Evolutionary conservation across 805 yeast species (phyloP), one percentile per base, ranked within the genome.

Genomic region (Yueomyces sp.): DNA sequence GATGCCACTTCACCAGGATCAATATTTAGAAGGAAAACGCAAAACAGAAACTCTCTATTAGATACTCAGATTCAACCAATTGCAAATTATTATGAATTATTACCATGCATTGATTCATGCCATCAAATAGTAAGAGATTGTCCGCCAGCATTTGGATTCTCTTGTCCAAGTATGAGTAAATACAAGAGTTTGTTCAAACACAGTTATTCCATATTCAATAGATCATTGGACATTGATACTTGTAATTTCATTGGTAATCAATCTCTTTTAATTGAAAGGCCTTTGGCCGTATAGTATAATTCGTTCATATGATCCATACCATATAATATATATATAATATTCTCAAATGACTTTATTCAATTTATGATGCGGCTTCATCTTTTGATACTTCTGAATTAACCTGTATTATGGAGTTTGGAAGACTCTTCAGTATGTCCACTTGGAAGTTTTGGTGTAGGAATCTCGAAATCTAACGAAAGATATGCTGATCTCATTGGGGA

Each of bases 101-200:
- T 85, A 45, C 98, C 98, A 0, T 90, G 98, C 57, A 70, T 81
- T 41, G 79, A 83, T 54, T 73, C 81, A 48, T 92, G 97, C 60
- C 68, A 83, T 48, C 72, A 78, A 4, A 74, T 92, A 5, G 92
- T 81, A 2, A 70, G 85, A 41, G 82, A 83, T 57, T 90, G 98
- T 58, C 96, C 96, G 1, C 62, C 87, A 0, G 76, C 65, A 31
- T 77, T 90, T 53, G 77, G 76, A 2, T 87, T 90, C 58, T 53
- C 61, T 12, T 92, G 97, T 52, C 97, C 98, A 7, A 42, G 44
- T 37, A n/a, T 32, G 2, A 39, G 40, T 2, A 41, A 39, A 4
- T 44, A 54, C 28, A 36, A 45, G 3, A 49, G 52, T 2, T 41
- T 63, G 12, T 36, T 57, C 6, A 38, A 47, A 29, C 45, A 47